A percentile compares a stretch with the other conserved stretches of the same genome.
These are phyloP conservation scores for Heteromeles arbutifolia DNA, from an alignment of 306 rosid genomes.

Conservation along the genomic window DNA sequence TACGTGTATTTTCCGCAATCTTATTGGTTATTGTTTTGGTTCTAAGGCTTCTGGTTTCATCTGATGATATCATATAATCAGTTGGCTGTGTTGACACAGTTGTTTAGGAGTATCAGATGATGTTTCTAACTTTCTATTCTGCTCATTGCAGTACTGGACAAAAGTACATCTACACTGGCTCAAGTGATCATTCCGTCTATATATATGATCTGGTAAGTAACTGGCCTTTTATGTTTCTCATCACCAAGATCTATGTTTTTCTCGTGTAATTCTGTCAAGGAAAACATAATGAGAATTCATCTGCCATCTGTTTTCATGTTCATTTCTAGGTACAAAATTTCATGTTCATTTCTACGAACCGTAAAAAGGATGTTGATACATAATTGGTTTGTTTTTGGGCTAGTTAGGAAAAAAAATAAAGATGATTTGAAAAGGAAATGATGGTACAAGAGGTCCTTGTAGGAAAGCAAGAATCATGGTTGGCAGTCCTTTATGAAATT, in stretches of 20 bases:
- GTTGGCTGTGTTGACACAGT: not conserved
- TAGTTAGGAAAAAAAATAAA: not conserved
- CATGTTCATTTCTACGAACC: not conserved
- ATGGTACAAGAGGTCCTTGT: not conserved
- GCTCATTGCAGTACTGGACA: slow-evolving; percentile 38
- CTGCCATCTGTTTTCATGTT: not conserved
- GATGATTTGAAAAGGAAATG: not conserved
- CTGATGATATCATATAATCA: not conserved
- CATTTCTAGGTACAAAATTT: not conserved
- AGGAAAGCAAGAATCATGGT: not conserved
- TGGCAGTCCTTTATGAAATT: not conserved
- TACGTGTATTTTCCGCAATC: not conserved
- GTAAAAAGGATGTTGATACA: not conserved
- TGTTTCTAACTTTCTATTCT: not conserved
- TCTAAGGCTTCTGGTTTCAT: not conserved
- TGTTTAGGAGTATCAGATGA: not conserved
- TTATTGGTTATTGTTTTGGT: not conserved
- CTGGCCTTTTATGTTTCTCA: not conserved
- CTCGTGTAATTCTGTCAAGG: not conserved
- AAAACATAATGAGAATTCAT: not conserved
- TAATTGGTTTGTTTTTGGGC: not conserved
- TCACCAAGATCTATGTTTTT: not conserved
- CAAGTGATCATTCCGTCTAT: slow-evolving; percentile 61
- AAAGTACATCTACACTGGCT: slow-evolving; percentile 93
- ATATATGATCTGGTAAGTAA: slow-evolving; percentile 79